Conservation (phyloP, 768 basidiomycete genomes). For the Tylopilus rubrobrunneus region DNA sequence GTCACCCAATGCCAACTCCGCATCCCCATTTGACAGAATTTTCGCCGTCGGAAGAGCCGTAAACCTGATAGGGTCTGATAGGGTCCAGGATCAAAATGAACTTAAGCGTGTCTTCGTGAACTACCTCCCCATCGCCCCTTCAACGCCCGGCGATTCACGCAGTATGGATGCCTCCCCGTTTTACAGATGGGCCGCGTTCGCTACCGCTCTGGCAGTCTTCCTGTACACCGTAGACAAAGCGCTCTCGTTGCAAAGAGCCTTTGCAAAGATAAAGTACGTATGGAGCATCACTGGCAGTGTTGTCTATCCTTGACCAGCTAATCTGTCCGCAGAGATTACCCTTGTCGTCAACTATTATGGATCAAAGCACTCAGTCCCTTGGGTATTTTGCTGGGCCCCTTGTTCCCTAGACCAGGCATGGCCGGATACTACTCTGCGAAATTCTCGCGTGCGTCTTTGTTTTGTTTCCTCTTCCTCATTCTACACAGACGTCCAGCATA, state of each 20-base stretch:
- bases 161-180: constrained; percentile 7
- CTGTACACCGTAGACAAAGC: constrained; percentile 7
- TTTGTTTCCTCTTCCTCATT: too few relatives aligned
- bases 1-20: too few relatives aligned
- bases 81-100: too few relatives aligned
- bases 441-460: constrained; percentile 33
- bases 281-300: background rate
- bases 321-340: constrained; percentile 11
- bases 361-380: constrained; percentile 32
- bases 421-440: constrained; percentile 32
- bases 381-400: constrained; percentile 24
- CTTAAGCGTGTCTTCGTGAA: too few relatives aligned
- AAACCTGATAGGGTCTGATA: too few relatives aligned
- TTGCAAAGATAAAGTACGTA: constrained; percentile 17
- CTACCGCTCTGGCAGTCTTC: constrained; percentile 6
- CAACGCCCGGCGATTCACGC: background rate
- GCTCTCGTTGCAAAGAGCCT: constrained; percentile 6
- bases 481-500: constrained; percentile 30
- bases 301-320: background rate
- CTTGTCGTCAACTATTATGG: constrained; percentile 23
- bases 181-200: constrained; percentile 7
- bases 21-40: too few relatives aligned
- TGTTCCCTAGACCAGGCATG: constrained; percentile 35
- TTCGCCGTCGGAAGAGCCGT: too few relatives aligned
- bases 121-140: too few relatives aligned